These are phyloP conservation scores for Flaveria trinervia DNA, from an alignment of 129 eudicot species.

Conservation along the genomic window DNA sequence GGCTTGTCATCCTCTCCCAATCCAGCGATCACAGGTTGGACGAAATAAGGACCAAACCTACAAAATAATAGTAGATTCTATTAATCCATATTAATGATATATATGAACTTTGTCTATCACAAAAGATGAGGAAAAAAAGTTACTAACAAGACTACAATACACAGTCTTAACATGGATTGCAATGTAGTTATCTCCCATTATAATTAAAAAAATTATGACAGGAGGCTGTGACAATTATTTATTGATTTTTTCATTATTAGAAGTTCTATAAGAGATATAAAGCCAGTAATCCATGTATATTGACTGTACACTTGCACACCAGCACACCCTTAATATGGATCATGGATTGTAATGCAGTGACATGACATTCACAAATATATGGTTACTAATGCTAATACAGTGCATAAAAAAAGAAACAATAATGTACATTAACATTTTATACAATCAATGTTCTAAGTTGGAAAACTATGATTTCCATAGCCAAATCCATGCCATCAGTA, in stretches of 20 bases:
- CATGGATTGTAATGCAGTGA: not conserved
- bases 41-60: constrained; percentile 93
- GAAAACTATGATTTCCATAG: not conserved
- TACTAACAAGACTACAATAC: not conserved
- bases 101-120: not conserved
- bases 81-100: not conserved
- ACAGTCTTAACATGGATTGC: not conserved
- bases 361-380: not conserved
- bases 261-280: not conserved
- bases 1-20: constrained; percentile 93
- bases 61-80: constrained; percentile 13
- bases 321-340: not conserved
- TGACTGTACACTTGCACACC: not conserved
- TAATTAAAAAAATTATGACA: not conserved
- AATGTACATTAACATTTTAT: not conserved
- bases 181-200: not conserved
- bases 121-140: not conserved
- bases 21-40: constrained; percentile 98
- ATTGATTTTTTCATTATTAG: not conserved
- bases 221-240: not conserved
- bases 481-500: no score
- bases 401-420: not conserved
- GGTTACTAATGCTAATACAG: not conserved
- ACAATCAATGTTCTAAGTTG: not conserved
- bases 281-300: not conserved